Conservation (phyloP, 2,329 filamentous ascomycete species). For the Fusarium heterosporum region DNA sequence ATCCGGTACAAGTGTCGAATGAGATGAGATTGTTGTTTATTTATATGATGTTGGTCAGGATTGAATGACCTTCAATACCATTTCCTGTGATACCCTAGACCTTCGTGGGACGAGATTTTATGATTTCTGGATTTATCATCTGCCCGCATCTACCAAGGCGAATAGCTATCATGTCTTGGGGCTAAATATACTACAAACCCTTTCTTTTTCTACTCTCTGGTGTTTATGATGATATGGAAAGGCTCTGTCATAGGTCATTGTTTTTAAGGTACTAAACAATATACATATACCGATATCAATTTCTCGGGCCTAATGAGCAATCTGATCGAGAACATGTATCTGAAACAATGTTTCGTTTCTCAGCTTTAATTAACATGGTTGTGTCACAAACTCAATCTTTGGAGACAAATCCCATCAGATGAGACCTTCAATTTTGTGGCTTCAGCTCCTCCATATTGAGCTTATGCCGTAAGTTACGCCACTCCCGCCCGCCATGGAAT, state of each 20-base stretch:
- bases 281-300: not conserved
- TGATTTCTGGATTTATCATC: not conserved
- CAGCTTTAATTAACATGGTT: not conserved
- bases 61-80: not conserved
- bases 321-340: not conserved
- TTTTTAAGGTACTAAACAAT: no score
- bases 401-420: not conserved
- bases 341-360: not conserved
- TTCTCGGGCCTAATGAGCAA: not conserved
- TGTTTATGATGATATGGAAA: no score
- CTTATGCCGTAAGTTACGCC: constrained; percentile 6
- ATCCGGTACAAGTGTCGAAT: constrained; percentile 24
- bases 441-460: constrained; percentile 16
- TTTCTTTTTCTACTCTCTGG: no score
- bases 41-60: not conserved
- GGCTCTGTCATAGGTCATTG: no score
- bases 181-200: no score
- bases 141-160: not conserved
- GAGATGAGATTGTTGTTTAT: not conserved
- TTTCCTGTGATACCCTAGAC: no score
- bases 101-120: not conserved
- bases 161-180: no score
- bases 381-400: no score
- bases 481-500: constrained; percentile 25
- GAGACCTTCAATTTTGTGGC: constrained; percentile 16